These are phyloP conservation scores for Thuja plicata DNA, from an alignment of 83 land plant species.

Conservation along the genomic window DNA sequence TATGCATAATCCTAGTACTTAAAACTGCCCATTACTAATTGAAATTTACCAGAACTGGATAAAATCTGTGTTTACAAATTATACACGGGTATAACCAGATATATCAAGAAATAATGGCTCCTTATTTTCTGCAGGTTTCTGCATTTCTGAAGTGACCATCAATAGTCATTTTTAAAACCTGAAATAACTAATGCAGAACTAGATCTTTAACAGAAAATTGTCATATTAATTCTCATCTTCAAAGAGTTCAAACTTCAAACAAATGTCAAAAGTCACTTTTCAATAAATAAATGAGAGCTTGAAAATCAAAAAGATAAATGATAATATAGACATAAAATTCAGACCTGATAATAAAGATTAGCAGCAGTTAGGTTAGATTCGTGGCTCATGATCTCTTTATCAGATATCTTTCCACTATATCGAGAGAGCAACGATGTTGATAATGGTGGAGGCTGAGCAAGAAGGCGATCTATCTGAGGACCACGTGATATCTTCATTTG, in stretches of 20 bases:
- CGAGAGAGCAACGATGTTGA: neutral
- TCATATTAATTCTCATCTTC: neutral
- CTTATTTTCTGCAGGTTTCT: neutral
- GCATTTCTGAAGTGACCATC: neutral
- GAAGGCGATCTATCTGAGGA: conserved; percentile 65
- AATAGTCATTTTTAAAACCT: neutral
- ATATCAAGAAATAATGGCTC: neutral
- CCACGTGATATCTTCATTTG: conserved; percentile 54
- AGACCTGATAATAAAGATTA: conserved; percentile 58
- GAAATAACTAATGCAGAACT: neutral
- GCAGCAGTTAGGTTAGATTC: conserved; percentile 21
- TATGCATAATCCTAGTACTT: neutral
- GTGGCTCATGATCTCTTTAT: conserved; percentile 8
- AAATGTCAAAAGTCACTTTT: neutral
- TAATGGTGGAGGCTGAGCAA: conserved; percentile 25
- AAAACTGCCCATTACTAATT: neutral
- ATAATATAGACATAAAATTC: neutral
- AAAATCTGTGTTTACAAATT: neutral
- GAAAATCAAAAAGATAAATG: neutral
- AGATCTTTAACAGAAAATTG: neutral
- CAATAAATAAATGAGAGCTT: conserved; percentile 1
- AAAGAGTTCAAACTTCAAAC: neutral
- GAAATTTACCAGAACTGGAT: neutral
- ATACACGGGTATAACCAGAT: neutral
- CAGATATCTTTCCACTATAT: neutral